Conservation (phyloP, 75 land plant genomes). For the Isoetes taiwanensis region DNA sequence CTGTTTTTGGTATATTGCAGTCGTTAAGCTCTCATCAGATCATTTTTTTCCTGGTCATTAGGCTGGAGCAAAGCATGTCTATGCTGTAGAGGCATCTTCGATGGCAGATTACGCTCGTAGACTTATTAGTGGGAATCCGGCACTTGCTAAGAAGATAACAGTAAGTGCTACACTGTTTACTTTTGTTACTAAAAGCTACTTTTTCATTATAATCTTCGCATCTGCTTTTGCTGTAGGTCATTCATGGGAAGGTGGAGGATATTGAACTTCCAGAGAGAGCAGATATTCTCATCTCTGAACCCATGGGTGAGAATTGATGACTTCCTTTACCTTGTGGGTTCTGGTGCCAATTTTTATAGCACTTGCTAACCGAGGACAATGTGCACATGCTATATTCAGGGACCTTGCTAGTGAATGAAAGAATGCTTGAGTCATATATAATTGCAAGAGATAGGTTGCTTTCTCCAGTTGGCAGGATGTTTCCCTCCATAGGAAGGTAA, state of each 20-base stretch:
- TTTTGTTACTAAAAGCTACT: not conserved
- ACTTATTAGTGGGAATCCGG: slow-evolving; percentile 77
- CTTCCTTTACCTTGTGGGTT: no score
- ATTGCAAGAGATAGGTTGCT: slow-evolving; percentile 91
- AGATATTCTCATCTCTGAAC: slow-evolving; percentile 91
- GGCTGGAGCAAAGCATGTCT: slow-evolving; percentile 99
- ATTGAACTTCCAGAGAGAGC: slow-evolving; percentile 95
- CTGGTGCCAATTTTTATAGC: no score
- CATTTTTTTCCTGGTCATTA: slow-evolving; percentile 8
- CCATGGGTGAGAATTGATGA: slow-evolving; percentile 63
- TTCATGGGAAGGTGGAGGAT: slow-evolving; percentile 93
- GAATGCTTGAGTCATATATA: slow-evolving; percentile 92
- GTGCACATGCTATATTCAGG: slow-evolving; percentile 41
- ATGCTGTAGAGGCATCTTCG: slow-evolving; percentile 95
- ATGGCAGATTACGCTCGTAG: slow-evolving; percentile 95
- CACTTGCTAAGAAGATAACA: slow-evolving; percentile 51
- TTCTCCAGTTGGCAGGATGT: slow-evolving; percentile 77
- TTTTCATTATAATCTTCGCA: not conserved
- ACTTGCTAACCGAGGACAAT: no score
- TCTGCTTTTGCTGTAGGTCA: slow-evolving; percentile 32
- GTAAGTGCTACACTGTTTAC: slow-evolving; percentile 20
- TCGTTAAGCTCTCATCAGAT: not conserved
- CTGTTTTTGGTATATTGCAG: no score
- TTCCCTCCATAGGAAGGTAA: slow-evolving; percentile 84
- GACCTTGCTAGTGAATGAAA: slow-evolving; percentile 83